Evolutionary conservation across 306 rosid species (phyloP).

Genomic region (Aeschynomene evenia): DNA sequence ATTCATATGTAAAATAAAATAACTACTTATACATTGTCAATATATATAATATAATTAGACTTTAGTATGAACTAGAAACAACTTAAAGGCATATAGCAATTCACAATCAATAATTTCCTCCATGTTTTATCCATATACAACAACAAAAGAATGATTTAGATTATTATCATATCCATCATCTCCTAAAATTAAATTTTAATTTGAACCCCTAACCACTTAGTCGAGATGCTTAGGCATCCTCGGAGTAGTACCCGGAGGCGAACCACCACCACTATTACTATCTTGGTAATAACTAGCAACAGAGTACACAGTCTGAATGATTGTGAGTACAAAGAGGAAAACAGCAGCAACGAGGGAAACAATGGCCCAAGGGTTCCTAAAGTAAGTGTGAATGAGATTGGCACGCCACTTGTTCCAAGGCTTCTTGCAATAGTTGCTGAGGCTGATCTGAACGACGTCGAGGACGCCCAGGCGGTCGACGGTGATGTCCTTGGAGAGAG

Average conservation of each 20-base stretch:
- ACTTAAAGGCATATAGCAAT: too few relatives aligned
- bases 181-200: too few relatives aligned
- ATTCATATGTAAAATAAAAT: too few relatives aligned
- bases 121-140: too few relatives aligned
- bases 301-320: slow-evolving; percentile 23
- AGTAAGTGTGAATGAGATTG: slow-evolving; percentile 37
- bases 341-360: slow-evolving; percentile 33
- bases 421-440: slow-evolving; percentile 30
- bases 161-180: too few relatives aligned
- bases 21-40: too few relatives aligned
- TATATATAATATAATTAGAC: too few relatives aligned
- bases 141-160: too few relatives aligned
- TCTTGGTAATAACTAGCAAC: slow-evolving; percentile 11
- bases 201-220: too few relatives aligned
- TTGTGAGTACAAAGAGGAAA: slow-evolving; percentile 36
- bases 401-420: slow-evolving; percentile 42
- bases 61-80: too few relatives aligned
- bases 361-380: slow-evolving; percentile 43
- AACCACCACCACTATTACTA: background rate
- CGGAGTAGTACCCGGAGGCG: background rate
- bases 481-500: slow-evolving; percentile 15
- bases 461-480: slow-evolving; percentile 27
- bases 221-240: background rate
- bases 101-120: too few relatives aligned
- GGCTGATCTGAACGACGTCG: slow-evolving; percentile 28